Conservation (phyloP, 345 rosid species). For the Camelina hispida region DNA sequence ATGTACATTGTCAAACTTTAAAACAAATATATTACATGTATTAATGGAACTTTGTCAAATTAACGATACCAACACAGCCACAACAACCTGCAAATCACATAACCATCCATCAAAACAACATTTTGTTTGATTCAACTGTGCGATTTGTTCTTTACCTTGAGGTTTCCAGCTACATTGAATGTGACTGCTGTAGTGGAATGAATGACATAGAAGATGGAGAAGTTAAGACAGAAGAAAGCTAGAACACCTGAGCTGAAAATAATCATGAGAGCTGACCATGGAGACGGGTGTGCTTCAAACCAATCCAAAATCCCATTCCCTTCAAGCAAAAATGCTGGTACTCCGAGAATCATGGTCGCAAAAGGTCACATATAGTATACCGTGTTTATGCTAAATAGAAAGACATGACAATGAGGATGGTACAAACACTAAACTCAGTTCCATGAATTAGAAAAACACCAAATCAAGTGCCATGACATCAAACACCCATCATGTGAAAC, state of each 20-base stretch:
- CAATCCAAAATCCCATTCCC: constrained; percentile 77
- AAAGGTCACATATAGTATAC: constrained; percentile 98
- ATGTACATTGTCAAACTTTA: no score
- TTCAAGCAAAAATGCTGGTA: constrained; percentile 83
- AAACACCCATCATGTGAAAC: neutral
- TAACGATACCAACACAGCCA: constrained; percentile 83
- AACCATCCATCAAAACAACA: neutral
- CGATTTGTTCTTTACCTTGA: constrained; percentile 63
- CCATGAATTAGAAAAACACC: neutral
- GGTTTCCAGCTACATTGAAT: constrained; percentile 94
- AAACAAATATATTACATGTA: no score
- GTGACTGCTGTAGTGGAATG: constrained; percentile 97
- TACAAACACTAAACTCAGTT: neutral
- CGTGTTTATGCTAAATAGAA: constrained; percentile 70
- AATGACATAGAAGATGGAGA: constrained; percentile 91
- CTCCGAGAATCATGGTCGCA: constrained; percentile 84
- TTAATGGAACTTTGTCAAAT: no score
- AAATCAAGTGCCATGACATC: neutral
- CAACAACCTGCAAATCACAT: constrained; percentile 63
- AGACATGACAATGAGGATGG: constrained; percentile 2
- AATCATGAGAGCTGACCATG: constrained; percentile 60
- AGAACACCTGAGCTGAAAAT: constrained; percentile 82
- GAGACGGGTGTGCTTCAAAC: constrained; percentile 60
- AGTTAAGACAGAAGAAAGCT: constrained; percentile 93
- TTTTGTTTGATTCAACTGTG: neutral